Conservation (phyloP, 176 grass and related monocot species). For the Avena atlantica region DNA sequence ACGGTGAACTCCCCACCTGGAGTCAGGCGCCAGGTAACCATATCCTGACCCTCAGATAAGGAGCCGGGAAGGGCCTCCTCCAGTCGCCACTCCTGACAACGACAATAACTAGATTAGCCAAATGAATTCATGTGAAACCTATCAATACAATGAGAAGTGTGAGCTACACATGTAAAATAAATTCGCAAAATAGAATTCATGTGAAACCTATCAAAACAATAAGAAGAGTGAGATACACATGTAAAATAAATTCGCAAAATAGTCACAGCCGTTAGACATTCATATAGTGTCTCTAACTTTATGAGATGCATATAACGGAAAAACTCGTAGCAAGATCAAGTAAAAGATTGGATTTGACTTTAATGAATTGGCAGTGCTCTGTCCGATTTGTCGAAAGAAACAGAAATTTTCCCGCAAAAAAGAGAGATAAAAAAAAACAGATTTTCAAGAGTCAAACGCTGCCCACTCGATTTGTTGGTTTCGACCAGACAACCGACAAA, state of each 20-base stretch:
- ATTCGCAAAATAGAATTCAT: neutral
- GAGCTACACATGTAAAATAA: neutral
- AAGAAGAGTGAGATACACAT: neutral
- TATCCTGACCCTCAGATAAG: too few species aligned
- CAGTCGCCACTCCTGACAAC: too few species aligned
- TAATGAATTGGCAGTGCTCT: too few species aligned
- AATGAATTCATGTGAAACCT: neutral
- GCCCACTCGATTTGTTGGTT: neutral
- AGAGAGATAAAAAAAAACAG: too few species aligned
- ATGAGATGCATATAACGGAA: neutral
- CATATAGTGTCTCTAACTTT: neutral
- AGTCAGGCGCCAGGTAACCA: too few species aligned
- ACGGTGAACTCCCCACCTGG: too few species aligned
- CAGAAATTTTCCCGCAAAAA: too few species aligned
- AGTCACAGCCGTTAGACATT: neutral
- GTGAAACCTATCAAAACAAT: neutral
- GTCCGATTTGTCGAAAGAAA: too few species aligned
- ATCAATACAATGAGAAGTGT: neutral
- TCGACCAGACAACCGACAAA: neutral
- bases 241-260: neutral
- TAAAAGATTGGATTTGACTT: too few species aligned
- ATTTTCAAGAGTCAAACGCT: neutral
- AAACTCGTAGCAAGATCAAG: neutral
- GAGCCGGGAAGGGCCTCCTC: too few species aligned
- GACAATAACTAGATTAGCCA: neutral